phyloP scores from a whole-genome alignment of 495 filamentous ascomycete species.

The Baudoinia panamericana region DNA sequence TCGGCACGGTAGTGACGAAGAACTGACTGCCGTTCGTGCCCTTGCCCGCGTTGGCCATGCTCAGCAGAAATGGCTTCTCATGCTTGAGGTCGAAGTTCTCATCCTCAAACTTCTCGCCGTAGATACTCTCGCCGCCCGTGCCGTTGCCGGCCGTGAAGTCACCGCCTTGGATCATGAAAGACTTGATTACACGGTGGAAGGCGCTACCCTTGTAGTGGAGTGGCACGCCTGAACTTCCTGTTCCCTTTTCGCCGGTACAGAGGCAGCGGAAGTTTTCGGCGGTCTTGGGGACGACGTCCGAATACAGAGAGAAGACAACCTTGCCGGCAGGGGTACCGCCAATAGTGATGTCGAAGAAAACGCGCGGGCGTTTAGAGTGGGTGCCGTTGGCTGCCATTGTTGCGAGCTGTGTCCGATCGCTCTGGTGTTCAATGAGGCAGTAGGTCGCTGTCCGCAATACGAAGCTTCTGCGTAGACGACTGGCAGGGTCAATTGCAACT shows the following conservation, averaged over 20 bases:
- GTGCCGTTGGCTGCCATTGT: constrained; percentile 16
- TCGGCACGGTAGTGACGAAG: constrained; percentile 90
- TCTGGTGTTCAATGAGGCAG: too few relatives aligned
- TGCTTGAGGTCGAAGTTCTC: constrained; percentile 94
- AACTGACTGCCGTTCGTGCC: constrained; percentile 99
- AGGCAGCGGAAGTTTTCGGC: constrained; percentile 91
- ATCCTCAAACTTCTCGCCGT: constrained; percentile 94
- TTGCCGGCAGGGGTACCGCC: constrained; percentile 13
- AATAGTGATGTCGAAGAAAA: constrained; percentile 22
- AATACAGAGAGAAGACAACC: constrained; percentile 23
- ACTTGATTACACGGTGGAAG: constrained; percentile 96
- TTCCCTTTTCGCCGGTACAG: constrained; percentile 82
- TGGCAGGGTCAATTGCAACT: too few relatives aligned
- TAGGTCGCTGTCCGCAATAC: too few relatives aligned
- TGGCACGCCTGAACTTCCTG: constrained; percentile 70
- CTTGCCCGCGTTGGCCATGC: constrained; percentile 95
- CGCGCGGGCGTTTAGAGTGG: constrained; percentile 14
- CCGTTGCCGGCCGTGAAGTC: constrained; percentile 90
- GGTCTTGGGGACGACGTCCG: constrained; percentile 72
- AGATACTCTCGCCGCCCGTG: constrained; percentile 94
- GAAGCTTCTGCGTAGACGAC: too few relatives aligned
- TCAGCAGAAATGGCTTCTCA: constrained; percentile 84
- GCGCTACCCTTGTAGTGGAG: constrained; percentile 78
- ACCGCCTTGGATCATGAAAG: constrained; percentile 98
- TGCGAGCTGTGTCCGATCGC: too few relatives aligned